A percentile compares a stretch with the other conserved stretches of the same genome.
These are phyloP conservation scores for Aspergillus brunneoviolaceus DNA, from an alignment of 2,329 filamentous ascomycete species.

Conservation along the genomic window DNA sequence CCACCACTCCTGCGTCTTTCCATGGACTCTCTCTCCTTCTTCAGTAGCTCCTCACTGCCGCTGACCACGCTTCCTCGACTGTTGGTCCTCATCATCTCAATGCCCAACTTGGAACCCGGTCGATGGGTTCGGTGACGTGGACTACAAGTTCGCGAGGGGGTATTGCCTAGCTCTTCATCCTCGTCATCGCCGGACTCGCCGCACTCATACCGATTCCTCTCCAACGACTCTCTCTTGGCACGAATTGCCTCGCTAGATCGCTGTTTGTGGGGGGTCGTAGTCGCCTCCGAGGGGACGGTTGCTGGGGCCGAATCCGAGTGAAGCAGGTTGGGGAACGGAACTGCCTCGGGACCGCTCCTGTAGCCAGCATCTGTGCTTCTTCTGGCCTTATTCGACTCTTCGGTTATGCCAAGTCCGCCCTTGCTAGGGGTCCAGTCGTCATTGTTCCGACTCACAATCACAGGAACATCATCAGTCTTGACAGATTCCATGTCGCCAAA, in stretches of 20 bases:
- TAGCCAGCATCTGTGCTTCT: slow-evolving; percentile 23
- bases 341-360: slow-evolving; percentile 15
- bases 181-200: slow-evolving; percentile 91
- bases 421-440: slow-evolving; percentile 71
- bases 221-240: slow-evolving; percentile 71
- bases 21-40: slow-evolving; percentile 36
- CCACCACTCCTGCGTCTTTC: slow-evolving; percentile 27
- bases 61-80: slow-evolving; percentile 77
- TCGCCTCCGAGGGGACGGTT: slow-evolving; percentile 52
- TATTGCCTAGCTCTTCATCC: slow-evolving; percentile 78
- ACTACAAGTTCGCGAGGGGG: slow-evolving; percentile 52
- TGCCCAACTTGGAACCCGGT: slow-evolving; percentile 83
- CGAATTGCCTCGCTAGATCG: slow-evolving; percentile 72
- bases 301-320: slow-evolving; percentile 66
- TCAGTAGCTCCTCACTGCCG: slow-evolving; percentile 42
- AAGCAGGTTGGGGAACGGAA: slow-evolving; percentile 54
- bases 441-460: slow-evolving; percentile 70
- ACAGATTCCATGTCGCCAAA: slow-evolving; percentile 83
- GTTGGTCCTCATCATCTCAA: slow-evolving; percentile 97
- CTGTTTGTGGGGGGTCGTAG: slow-evolving; percentile 57
- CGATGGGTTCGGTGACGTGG: slow-evolving; percentile 54
- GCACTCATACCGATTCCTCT: slow-evolving; percentile 70
- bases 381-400: slow-evolving; percentile 45
- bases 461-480: slow-evolving; percentile 73
- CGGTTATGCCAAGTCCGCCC: slow-evolving; percentile 73